A percentile compares a stretch with the other conserved stretches of the same genome.
Evolutionary conservation across 2,329 filamentous ascomycete species (phyloP).

Genomic region (Aspergillus sp.): DNA sequence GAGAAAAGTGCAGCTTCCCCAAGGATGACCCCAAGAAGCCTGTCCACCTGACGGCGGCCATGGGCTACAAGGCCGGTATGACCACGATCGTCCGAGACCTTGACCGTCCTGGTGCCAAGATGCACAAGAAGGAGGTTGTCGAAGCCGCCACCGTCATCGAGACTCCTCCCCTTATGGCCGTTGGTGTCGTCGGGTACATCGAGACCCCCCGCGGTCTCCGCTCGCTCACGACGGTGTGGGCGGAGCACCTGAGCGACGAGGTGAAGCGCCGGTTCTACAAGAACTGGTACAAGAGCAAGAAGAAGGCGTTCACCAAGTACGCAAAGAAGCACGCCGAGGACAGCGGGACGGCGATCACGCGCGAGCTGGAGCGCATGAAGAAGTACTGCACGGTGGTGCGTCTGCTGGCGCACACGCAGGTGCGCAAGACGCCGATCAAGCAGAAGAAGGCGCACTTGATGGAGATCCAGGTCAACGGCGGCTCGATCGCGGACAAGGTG

Average conservation of each 20-base stretch:
- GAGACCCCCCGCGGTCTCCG: slow-evolving; percentile 98
- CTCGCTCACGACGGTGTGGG: slow-evolving; percentile 99
- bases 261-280: slow-evolving; percentile 99
- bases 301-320: slow-evolving; percentile 99
- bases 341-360: slow-evolving; percentile 80
- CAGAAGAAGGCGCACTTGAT: slow-evolving; percentile 99
- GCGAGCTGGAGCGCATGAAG: slow-evolving; percentile 99
- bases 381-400: slow-evolving; percentile 99
- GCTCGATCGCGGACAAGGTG: slow-evolving; percentile 92
- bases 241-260: slow-evolving; percentile 97
- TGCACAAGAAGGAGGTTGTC: slow-evolving; percentile 98
- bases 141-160: slow-evolving; percentile 82
- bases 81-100: slow-evolving; percentile 98
- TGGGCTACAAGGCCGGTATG: slow-evolving; percentile 99
- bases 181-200: slow-evolving; percentile 99
- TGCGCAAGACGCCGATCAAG: slow-evolving; percentile 98
- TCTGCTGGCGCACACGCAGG: slow-evolving; percentile 98
- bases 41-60: slow-evolving; percentile 92
- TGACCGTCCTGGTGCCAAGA: slow-evolving; percentile 97
- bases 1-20: slow-evolving; percentile 64
- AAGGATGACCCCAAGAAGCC: slow-evolving; percentile 99
- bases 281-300: slow-evolving; percentile 99
- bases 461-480: slow-evolving; percentile 99
- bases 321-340: slow-evolving; percentile 99
- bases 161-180: slow-evolving; percentile 97